Conservation (phyloP, 2,329 filamentous ascomycete species). For the Dothiorella sarmentorum region DNA sequence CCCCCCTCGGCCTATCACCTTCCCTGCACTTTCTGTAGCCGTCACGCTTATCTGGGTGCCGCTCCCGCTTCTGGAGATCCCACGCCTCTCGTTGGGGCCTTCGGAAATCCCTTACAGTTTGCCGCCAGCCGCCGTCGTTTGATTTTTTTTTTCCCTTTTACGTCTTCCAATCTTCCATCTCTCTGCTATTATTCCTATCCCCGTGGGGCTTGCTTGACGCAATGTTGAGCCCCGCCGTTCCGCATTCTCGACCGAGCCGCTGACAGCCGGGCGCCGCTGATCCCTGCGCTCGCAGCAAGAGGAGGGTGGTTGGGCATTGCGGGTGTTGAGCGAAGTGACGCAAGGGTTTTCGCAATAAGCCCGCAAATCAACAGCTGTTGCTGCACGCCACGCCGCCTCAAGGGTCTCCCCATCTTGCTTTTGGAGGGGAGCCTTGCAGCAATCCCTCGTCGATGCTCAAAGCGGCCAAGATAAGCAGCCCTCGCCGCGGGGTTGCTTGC, state of each 20-base stretch:
- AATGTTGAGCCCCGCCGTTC: not conserved
- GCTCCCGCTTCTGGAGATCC: not conserved
- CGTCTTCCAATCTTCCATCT: not conserved
- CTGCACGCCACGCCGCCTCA: not conserved
- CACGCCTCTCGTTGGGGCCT: not conserved
- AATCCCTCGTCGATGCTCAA: not conserved
- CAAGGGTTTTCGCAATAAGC: conserved; percentile 2
- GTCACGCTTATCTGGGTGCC: conserved; percentile 1
- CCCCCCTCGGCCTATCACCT: not conserved
- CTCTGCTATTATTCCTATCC: not conserved
- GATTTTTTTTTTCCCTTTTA: not conserved
- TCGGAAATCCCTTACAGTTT: not conserved
- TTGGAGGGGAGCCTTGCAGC: not conserved
- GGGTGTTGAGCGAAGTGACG: not conserved
- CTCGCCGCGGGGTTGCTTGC: conserved; percentile 2
- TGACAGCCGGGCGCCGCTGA: not conserved
- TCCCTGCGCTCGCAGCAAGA: conserved; percentile 2
- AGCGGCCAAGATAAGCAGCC: conserved; percentile 6
- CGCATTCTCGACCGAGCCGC: conserved; percentile 3
- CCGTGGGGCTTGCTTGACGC: not conserved
- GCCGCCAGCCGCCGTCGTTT: too few relatives aligned
- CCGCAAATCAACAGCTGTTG: not conserved
- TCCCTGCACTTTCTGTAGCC: not conserved
- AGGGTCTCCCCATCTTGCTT: conserved; percentile 9
- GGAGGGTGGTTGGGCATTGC: not conserved